Conservation (phyloP, 2,329 filamentous ascomycete species). For the Ophiostoma montium region DNA sequence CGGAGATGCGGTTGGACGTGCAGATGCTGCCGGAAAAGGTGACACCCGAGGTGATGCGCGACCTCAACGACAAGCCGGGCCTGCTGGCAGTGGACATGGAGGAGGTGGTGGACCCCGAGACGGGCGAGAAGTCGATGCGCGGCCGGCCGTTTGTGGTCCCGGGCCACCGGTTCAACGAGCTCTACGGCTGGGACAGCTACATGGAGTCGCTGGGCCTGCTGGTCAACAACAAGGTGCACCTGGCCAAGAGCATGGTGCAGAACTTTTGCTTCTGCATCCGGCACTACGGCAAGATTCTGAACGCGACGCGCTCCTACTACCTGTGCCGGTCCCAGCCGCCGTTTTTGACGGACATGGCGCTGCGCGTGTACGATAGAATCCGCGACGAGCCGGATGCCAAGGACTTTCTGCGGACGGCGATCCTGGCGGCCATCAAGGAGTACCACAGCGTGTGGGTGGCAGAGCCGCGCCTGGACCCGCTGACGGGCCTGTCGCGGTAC, state of each 20-base stretch:
- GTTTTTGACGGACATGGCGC: constrained; percentile 92
- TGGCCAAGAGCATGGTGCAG: constrained; percentile 86
- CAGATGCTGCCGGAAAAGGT: constrained; percentile 62
- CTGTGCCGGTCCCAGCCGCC: constrained; percentile 87
- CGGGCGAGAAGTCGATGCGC: constrained; percentile 54
- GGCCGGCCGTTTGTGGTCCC: constrained; percentile 95
- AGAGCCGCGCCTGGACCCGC: constrained; percentile 61
- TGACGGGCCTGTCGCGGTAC: constrained; percentile 72
- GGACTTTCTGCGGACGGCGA: constrained; percentile 68
- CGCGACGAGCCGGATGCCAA: constrained; percentile 66
- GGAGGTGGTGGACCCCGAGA: constrained; percentile 50
- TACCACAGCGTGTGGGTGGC: constrained; percentile 82
- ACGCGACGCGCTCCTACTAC: constrained; percentile 94
- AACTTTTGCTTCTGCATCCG: constrained; percentile 98
- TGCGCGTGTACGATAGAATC: constrained; percentile 87
- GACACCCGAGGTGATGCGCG: constrained; percentile 65
- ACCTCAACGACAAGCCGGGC: constrained; percentile 77
- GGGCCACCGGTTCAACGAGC: constrained; percentile 91
- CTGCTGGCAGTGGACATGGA: constrained; percentile 85
- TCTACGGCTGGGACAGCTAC: constrained; percentile 99
- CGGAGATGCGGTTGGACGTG: constrained; percentile 79
- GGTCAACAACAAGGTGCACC: constrained; percentile 67
- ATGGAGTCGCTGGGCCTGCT: constrained; percentile 90
- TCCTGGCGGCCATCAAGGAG: constrained; percentile 90
- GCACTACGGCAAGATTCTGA: constrained; percentile 96